These are phyloP conservation scores for Nakazawaea populi DNA, from an alignment of 805 yeast species.

Conservation along the genomic window DNA sequence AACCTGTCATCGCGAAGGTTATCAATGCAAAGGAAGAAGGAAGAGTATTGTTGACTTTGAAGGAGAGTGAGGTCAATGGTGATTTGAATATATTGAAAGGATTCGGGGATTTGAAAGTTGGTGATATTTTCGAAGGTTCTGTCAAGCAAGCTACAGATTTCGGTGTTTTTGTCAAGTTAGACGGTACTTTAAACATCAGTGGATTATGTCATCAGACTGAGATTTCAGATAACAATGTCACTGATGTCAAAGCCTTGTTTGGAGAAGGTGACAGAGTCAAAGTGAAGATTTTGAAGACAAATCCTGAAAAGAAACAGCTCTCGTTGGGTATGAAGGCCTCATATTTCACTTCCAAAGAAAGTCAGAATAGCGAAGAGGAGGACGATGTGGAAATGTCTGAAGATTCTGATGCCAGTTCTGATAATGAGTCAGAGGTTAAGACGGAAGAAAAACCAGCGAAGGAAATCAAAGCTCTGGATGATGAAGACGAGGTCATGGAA, in stretches of 20 bases:
- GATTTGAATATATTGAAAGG: slow-evolving; percentile 51
- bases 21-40: slow-evolving; percentile 55
- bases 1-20: slow-evolving; percentile 71
- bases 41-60: slow-evolving; percentile 70
- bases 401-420: slow-evolving; percentile 24
- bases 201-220: slow-evolving; percentile 88
- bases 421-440: slow-evolving; percentile 23
- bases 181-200: slow-evolving; percentile 64
- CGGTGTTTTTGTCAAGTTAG: slow-evolving; percentile 85
- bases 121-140: slow-evolving; percentile 70
- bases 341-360: slow-evolving; percentile 42
- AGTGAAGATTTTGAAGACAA: slow-evolving; percentile 66
- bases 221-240: slow-evolving; percentile 64
- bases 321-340: slow-evolving; percentile 95
- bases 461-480: slow-evolving; percentile 14
- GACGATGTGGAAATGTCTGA: slow-evolving; percentile 17
- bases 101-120: slow-evolving; percentile 64
- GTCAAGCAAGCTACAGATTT: slow-evolving; percentile 75
- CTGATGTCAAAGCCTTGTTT: slow-evolving; percentile 60
- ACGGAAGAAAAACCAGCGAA: slow-evolving; percentile 24
- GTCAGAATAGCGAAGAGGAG: slow-evolving; percentile 23
- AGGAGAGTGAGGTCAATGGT: slow-evolving; percentile 76
- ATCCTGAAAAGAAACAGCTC: slow-evolving; percentile 62
- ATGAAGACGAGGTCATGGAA: slow-evolving; percentile 30
- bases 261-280: slow-evolving; percentile 89